These are phyloP conservation scores for Russula compacta DNA, from an alignment of 768 basidiomycete species.

Conservation along the genomic window DNA sequence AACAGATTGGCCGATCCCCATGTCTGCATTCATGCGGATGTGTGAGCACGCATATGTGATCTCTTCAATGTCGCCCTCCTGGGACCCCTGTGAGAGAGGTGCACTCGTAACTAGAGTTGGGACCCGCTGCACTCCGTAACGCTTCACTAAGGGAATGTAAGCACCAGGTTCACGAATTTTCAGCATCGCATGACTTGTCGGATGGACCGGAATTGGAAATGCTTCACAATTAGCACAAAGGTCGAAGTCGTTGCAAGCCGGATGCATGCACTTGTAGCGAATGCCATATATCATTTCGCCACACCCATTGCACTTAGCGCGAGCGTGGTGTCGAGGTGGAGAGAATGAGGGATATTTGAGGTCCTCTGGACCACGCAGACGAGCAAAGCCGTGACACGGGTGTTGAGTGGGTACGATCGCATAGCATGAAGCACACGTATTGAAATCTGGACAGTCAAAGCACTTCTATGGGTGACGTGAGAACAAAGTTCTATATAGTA, in stretches of 20 bases:
- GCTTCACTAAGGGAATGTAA: constrained; percentile 35
- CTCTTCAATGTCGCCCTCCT: background rate
- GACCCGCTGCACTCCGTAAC: constrained; percentile 20
- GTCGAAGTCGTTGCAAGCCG: constrained; percentile 71
- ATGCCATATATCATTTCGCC: constrained; percentile 43
- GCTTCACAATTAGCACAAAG: constrained; percentile 75
- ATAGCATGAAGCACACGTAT: constrained; percentile 66
- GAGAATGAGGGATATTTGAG: constrained; percentile 29
- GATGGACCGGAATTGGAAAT: constrained; percentile 68
- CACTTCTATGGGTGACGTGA: constrained; percentile 56
- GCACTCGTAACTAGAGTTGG: background rate
- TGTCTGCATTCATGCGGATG: background rate
- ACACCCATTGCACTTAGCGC: constrained; percentile 60
- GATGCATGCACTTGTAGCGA: constrained; percentile 84
- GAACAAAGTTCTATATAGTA: background rate
- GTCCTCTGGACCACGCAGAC: constrained; percentile 43
- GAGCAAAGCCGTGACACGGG: constrained; percentile 66
- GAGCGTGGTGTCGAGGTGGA: constrained; percentile 39
- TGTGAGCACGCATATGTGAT: background rate
- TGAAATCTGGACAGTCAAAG: constrained; percentile 73
- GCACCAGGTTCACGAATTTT: constrained; percentile 56
- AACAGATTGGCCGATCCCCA: background rate
- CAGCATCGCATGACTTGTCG: constrained; percentile 57
- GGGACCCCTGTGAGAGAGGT: background rate
- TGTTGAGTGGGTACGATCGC: constrained; percentile 66